These are phyloP conservation scores for Nannizziopsis barbatae DNA, from an alignment of 2,329 filamentous ascomycete genomes.

Conservation along the genomic window DNA sequence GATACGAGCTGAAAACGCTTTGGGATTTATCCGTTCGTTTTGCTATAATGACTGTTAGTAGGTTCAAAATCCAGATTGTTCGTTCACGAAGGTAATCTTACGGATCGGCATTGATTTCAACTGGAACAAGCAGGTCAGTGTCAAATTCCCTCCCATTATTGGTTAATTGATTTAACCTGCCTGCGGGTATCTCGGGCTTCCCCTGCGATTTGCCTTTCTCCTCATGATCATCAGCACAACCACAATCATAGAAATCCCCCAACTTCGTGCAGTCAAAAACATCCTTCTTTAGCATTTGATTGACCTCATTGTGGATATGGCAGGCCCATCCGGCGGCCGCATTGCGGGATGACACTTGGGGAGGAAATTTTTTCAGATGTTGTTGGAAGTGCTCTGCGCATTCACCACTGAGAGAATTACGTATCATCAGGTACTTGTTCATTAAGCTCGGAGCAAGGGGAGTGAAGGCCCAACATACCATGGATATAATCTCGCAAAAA, in stretches of 20 bases:
- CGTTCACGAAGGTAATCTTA: conserved; percentile 3
- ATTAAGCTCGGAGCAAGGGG: neutral
- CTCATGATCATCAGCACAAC: conserved; percentile 47
- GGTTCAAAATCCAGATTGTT: neutral
- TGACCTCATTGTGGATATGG: conserved; percentile 56
- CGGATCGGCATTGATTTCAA: conserved; percentile 17
- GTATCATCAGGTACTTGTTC: neutral
- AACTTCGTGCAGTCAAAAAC: conserved; percentile 54
- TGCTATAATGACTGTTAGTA: neutral
- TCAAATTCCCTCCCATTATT: conserved; percentile 10
- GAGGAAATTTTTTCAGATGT: conserved; percentile 51
- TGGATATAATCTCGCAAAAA: conserved; percentile 55
- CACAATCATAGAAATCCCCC: conserved; percentile 57
- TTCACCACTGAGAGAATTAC: conserved; percentile 42
- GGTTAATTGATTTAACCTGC: conserved; percentile 6
- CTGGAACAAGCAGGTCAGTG: conserved; percentile 6
- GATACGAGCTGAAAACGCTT: neutral
- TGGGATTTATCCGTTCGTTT: conserved; percentile 8
- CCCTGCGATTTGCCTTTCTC: conserved; percentile 20
- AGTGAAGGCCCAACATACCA: conserved; percentile 35
- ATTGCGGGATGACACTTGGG: conserved; percentile 51
- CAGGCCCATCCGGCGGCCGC: conserved; percentile 56
- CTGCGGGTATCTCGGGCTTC: conserved; percentile 6
- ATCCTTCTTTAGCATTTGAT: conserved; percentile 49
- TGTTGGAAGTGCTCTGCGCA: conserved; percentile 53